Percentiles rank a stretch among this genome's conserved stretches.
phyloP scores from a whole-genome alignment of 495 filamentous ascomycete species.

The Aspergillus sparsus region DNA sequence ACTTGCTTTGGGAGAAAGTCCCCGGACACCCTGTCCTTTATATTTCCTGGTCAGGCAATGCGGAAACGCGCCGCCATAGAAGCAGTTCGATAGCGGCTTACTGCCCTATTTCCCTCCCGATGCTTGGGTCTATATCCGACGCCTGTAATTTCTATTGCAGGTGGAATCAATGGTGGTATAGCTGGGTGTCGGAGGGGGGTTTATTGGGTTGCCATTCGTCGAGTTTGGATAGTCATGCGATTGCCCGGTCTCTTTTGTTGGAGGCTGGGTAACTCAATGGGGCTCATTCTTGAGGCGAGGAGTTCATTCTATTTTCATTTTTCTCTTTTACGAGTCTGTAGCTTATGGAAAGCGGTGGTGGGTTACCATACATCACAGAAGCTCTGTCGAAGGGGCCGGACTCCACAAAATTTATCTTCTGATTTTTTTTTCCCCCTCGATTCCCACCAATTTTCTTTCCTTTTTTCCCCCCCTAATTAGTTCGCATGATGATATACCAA shows the following conservation, averaged over 20 bases:
- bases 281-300: constrained; percentile 99
- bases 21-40: constrained; percentile 81
- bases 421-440: constrained; percentile 8
- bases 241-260: constrained; percentile 59
- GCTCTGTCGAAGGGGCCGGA: constrained; percentile 71
- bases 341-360: constrained; percentile 65
- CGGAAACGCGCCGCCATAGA: constrained; percentile 99
- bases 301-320: constrained; percentile 55
- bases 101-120: constrained; percentile 51
- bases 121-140: constrained; percentile 36
- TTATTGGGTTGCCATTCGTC: constrained; percentile 74
- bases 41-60: constrained; percentile 53
- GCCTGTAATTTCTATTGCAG: constrained; percentile 26
- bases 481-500: constrained; percentile 93
- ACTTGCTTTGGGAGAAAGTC: constrained; percentile 99
- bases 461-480: constrained; percentile 42
- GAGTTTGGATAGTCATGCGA: constrained; percentile 97
- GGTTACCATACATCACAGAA: constrained; percentile 34
- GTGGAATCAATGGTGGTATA: constrained; percentile 50
- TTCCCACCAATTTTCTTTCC: too few species aligned
- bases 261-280: constrained; percentile 91
- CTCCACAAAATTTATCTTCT: constrained; percentile 28
- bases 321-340: constrained; percentile 58
- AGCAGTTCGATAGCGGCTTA: constrained; percentile 81
- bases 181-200: constrained; percentile 42